A percentile compares a stretch with the other conserved stretches of the same genome.
Conservation (phyloP, 352 stramenopile genomes). For the Elongisporangium anandrum region DNA sequence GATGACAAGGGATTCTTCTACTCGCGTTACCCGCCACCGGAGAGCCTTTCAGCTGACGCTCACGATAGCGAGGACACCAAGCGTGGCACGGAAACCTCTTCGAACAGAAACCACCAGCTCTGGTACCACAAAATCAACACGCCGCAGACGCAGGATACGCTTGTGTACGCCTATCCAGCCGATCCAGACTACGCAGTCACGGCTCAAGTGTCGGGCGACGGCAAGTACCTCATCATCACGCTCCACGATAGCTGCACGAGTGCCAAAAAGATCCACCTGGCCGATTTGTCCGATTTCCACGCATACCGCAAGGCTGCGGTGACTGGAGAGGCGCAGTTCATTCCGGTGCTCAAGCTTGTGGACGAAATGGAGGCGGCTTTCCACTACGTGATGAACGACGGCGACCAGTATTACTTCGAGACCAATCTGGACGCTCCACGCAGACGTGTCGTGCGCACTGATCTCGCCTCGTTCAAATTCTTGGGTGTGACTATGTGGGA, state of each 20-base stretch:
- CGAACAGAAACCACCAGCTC: constrained; percentile 76
- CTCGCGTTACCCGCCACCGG: constrained; percentile 59
- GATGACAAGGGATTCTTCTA: constrained; percentile 87
- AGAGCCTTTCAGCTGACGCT: constrained; percentile 43
- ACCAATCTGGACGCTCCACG: constrained; percentile 81
- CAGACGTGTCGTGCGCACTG: constrained; percentile 61
- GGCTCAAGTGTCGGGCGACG: constrained; percentile 70
- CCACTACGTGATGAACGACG: constrained; percentile 86
- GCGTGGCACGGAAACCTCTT: constrained; percentile 70
- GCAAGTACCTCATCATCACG: constrained; percentile 69
- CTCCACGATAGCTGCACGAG: constrained; percentile 87
- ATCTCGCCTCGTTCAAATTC: constrained; percentile 25
- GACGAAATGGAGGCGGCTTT: constrained; percentile 85
- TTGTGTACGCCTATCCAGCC: constrained; percentile 73
- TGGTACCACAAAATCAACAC: constrained; percentile 80
- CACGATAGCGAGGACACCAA: constrained; percentile 42
- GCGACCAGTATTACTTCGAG: constrained; percentile 83
- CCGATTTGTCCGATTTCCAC: constrained; percentile 44
- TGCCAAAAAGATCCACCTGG: constrained; percentile 84
- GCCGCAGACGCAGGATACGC: constrained; percentile 58
- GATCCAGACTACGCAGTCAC: constrained; percentile 68
- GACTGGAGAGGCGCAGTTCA: constrained; percentile 13
- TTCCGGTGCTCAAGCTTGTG: constrained; percentile 74
- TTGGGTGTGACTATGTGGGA: constrained; percentile 39
- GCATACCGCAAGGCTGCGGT: constrained; percentile 26